These are phyloP conservation scores for Peronosclerospora sorghi DNA, from an alignment of 352 stramenopile species.

Conservation along the genomic window DNA sequence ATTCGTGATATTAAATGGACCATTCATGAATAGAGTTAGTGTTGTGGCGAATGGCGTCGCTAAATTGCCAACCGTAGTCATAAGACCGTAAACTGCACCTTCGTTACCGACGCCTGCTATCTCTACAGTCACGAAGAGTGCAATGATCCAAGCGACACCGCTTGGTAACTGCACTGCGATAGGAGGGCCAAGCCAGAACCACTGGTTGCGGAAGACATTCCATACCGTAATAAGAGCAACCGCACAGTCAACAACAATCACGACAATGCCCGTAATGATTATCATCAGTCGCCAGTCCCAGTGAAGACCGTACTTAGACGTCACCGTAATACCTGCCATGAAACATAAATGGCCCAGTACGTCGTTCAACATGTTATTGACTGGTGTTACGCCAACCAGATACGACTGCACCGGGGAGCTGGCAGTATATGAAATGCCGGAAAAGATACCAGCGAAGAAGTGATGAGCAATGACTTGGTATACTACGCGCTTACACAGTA, in stretches of 20 bases:
- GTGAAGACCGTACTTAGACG: constrained; percentile 41
- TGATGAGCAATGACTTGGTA: constrained; percentile 41
- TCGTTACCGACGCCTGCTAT: constrained; percentile 44
- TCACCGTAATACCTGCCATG: constrained; percentile 28
- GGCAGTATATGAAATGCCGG: constrained; percentile 26
- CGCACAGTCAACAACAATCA: constrained; percentile 27
- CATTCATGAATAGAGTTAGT: constrained; percentile 31
- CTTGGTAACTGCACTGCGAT: constrained; percentile 34
- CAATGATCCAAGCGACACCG: constrained; percentile 45
- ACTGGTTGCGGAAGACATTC: constrained; percentile 35
- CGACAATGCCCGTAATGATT: constrained; percentile 19
- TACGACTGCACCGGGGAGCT: constrained; percentile 28
- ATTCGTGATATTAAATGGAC: constrained; percentile 28
- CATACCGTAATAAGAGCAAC: constrained; percentile 37
- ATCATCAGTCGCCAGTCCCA: constrained; percentile 43
- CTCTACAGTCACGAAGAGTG: constrained; percentile 50
- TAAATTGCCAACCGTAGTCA: constrained; percentile 56
- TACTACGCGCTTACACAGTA: constrained; percentile 32
- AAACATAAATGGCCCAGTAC: constrained; percentile 26
- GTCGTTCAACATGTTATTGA: constrained; percentile 27
- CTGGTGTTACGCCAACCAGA: constrained; percentile 32
- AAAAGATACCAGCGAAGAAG: constrained; percentile 32
- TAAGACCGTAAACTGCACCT: constrained; percentile 47
- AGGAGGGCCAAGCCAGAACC: constrained; percentile 40
- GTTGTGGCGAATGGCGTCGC: constrained; percentile 28